Conservation (phyloP, 2,329 filamentous ascomycete species). For the Tolypocladium album region DNA sequence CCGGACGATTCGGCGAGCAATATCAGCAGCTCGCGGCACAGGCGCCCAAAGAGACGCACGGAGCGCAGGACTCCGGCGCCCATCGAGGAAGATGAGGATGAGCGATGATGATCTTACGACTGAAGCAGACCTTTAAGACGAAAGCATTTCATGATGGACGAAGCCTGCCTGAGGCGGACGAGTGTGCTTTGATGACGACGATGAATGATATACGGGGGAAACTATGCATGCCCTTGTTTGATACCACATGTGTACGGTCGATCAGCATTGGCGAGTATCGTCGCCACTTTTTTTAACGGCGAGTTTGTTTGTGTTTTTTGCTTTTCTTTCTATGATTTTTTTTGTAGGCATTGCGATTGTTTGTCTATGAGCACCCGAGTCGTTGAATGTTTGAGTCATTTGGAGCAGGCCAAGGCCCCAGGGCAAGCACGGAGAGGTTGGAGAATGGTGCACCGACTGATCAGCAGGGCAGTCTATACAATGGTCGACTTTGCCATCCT, state of each 20-base stretch:
- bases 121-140: not conserved
- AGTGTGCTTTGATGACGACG: constrained; percentile 6
- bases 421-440: not conserved
- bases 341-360: not conserved
- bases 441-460: not conserved
- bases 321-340: too few relatives aligned
- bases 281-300: not conserved
- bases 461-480: not conserved
- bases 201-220: constrained; percentile 2
- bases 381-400: not conserved
- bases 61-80: constrained; percentile 62
- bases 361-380: not conserved
- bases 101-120: constrained; percentile 21
- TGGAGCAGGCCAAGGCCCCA: too few relatives aligned
- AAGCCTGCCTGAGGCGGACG: constrained; percentile 1
- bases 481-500: not conserved
- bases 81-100: constrained; percentile 64
- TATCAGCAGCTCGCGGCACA: constrained; percentile 59
- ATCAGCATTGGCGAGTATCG: not conserved
- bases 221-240: constrained; percentile 9
- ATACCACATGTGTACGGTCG: constrained; percentile 14
- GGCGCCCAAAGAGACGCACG: constrained; percentile 55
- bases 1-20: constrained; percentile 77
- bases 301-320: not conserved
- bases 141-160: not conserved